Evolutionary conservation across 2,329 filamentous ascomycete genomes (phyloP).

Genomic region (Esteya vermicola): DNA sequence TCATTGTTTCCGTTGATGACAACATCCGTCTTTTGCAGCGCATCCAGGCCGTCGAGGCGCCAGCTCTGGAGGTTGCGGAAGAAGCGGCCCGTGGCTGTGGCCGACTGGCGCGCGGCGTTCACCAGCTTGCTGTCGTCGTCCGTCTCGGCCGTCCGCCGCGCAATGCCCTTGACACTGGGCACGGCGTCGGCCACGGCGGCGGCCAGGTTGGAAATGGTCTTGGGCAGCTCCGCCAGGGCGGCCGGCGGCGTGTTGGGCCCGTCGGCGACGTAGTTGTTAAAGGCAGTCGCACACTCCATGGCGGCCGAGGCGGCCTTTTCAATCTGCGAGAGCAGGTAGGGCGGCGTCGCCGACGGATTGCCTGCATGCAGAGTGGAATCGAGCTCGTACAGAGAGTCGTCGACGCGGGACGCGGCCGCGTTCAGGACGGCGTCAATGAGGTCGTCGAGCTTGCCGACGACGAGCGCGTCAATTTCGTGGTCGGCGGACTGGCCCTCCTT

Average conservation of each 20-base stretch:
- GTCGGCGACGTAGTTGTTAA: conserved; percentile 97
- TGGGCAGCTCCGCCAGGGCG: conserved; percentile 57
- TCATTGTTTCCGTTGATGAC: conserved; percentile 97
- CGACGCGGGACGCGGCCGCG: conserved; percentile 81
- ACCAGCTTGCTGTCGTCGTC: conserved; percentile 94
- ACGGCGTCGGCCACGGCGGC: conserved; percentile 87
- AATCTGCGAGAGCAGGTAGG: conserved; percentile 90
- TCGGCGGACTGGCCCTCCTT: conserved; percentile 65
- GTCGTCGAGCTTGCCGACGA: conserved; percentile 87
- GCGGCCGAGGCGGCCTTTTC: conserved; percentile 91
- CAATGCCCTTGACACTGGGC: conserved; percentile 91
- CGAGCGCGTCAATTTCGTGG: conserved; percentile 78
- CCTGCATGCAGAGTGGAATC: conserved; percentile 97
- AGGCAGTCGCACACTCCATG: conserved; percentile 93
- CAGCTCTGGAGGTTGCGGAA: conserved; percentile 92
- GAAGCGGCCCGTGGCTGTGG: conserved; percentile 79
- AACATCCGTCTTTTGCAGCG: conserved; percentile 86
- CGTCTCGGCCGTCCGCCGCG: conserved; percentile 76
- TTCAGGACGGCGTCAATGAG: conserved; percentile 96
- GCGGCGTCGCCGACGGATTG: conserved; percentile 92
- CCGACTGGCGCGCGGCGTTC: conserved; percentile 69
- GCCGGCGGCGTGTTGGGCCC: conserved; percentile 66
- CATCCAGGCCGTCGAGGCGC: conserved; percentile 78
- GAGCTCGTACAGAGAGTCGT: conserved; percentile 91
- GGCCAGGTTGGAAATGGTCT: conserved; percentile 78